Evolutionary conservation across 2,329 filamentous ascomycete genomes (phyloP).

Genomic region (Phaeosphaeria sp.): DNA sequence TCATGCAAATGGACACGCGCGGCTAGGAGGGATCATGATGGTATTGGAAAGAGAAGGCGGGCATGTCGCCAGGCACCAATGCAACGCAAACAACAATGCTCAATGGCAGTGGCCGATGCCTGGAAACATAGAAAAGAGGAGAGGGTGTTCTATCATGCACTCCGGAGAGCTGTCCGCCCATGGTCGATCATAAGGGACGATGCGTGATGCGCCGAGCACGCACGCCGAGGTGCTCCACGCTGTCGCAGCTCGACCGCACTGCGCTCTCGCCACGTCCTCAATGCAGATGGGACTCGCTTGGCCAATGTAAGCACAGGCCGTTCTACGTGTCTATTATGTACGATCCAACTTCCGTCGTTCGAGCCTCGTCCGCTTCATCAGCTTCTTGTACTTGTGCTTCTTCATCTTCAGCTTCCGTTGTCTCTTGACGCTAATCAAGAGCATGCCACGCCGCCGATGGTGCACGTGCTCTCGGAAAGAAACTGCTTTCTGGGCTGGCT

Average conservation of each 20-base stretch:
- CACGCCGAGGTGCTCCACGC: not conserved
- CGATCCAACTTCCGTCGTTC: conserved; percentile 79
- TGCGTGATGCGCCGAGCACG: not conserved
- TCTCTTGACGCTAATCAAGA: conserved; percentile 87
- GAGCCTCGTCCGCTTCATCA: conserved; percentile 90
- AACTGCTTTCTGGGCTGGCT: conserved; percentile 8
- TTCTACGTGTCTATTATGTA: conserved; percentile 36
- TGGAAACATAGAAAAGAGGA: conserved; percentile 30
- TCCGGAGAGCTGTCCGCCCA: conserved; percentile 9
- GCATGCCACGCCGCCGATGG: conserved; percentile 61
- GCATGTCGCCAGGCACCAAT: conserved; percentile 31
- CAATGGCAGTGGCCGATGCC: conserved; percentile 23
- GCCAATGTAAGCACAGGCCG: conserved; percentile 18
- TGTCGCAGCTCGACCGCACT: not conserved
- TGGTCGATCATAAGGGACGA: not conserved
- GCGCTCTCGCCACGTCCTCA: not conserved
- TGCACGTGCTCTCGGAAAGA: conserved; percentile 39
- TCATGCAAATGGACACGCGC: conserved; percentile 31
- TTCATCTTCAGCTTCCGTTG: conserved; percentile 98
- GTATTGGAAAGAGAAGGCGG: conserved; percentile 37
- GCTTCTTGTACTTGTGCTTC: conserved; percentile 99
- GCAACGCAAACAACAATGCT: conserved; percentile 35
- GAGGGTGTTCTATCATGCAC: conserved; percentile 40
- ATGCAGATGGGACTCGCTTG: not conserved
- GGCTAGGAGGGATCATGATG: conserved; percentile 19